Evolutionary conservation across 78 protist species (phyloP), one percentile per base, ranked within the genome.

Genomic region (Trichosphaerium sp.): DNA sequence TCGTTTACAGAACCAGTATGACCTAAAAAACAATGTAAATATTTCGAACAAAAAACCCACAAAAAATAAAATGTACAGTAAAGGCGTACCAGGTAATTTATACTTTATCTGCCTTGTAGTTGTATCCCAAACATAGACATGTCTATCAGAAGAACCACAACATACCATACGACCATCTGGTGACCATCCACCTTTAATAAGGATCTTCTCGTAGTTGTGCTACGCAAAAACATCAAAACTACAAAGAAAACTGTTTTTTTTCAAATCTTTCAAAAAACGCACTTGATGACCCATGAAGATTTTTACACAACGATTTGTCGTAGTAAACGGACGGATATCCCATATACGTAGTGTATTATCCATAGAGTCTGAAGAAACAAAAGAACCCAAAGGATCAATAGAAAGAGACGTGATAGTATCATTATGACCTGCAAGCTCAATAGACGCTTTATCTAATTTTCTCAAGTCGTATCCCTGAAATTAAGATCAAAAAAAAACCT

Each of bases 31-130:
- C n/a, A n/a, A n/a, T n/a, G 21, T 44, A 44, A 18, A 21, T 44
- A 44, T 44, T 44, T 44, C 18, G 18, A 44, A n/a, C 29, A 44
- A 44, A 18, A 44, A 18, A 44, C 18, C 18, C 51, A 44, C 51
- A 44, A 44, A 44, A 18, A 44, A 21, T 18, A 18, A 44, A 21
- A 18, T 18, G 51, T 18, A n/a, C n/a, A n/a, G n/a, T n/a, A n/a
- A n/a, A n/a, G n/a, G n/a, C n/a, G n/a, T n/a, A n/a, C 94, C 94
- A 1, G 94, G 94, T 41, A 89, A 69, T 29, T 73, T 32, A 67
- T 89, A 89, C 38, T 54, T 35, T 25, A 83, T 4, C 48, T 65
- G 40, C n/a, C 49, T 40, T n/a, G 65, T 49, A 8, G 21, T 47
- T 26, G 77, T 31, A 48, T 89, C 71, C 94, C 92, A 87, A 34